Conservation (phyloP, 345 rosid species). For the Brassica incana region DNA sequence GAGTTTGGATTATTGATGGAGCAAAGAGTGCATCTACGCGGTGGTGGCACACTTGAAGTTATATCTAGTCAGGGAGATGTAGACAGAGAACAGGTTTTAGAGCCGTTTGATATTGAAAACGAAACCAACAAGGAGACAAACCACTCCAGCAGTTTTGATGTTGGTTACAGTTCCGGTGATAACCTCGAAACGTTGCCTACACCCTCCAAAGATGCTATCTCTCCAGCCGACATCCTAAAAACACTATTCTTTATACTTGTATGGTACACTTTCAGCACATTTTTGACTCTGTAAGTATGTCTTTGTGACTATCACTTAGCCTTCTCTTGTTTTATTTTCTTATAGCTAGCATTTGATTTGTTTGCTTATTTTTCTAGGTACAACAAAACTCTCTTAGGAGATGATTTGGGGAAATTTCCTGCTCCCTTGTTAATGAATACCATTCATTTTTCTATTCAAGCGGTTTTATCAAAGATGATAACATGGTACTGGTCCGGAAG, state of each 20-base stretch:
- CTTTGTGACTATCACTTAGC: not conserved
- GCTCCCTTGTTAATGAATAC: conserved; percentile 98
- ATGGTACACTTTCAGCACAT: conserved; percentile 99
- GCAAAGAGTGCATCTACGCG: conserved; percentile 51
- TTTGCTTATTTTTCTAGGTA: conserved; percentile 52
- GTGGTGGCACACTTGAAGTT: conserved; percentile 36
- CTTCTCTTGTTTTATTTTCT: not conserved
- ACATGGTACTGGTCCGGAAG: conserved; percentile 88
- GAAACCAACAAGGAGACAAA: conserved; percentile 40
- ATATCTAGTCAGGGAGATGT: conserved; percentile 36
- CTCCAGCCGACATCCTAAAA: conserved; percentile 73
- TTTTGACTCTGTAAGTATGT: conserved; percentile 92
- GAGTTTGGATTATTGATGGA: conserved; percentile 36
- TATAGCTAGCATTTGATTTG: conserved; percentile 1
- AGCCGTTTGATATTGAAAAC: conserved; percentile 53
- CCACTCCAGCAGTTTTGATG: conserved; percentile 38
- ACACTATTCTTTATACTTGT: conserved; percentile 91
- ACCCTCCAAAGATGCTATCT: conserved; percentile 44
- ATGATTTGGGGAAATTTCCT: conserved; percentile 92
- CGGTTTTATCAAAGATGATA: conserved; percentile 73
- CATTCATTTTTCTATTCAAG: conserved; percentile 90
- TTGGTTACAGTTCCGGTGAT: conserved; percentile 31
- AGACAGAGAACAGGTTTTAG: conserved; percentile 45
- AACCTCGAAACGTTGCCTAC: conserved; percentile 33
- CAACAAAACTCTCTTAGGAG: conserved; percentile 93